Percentiles rank a stretch among this genome's conserved stretches.
Conservation (phyloP, 2,329 filamentous ascomycete genomes). For the Volutella citrinella region DNA sequence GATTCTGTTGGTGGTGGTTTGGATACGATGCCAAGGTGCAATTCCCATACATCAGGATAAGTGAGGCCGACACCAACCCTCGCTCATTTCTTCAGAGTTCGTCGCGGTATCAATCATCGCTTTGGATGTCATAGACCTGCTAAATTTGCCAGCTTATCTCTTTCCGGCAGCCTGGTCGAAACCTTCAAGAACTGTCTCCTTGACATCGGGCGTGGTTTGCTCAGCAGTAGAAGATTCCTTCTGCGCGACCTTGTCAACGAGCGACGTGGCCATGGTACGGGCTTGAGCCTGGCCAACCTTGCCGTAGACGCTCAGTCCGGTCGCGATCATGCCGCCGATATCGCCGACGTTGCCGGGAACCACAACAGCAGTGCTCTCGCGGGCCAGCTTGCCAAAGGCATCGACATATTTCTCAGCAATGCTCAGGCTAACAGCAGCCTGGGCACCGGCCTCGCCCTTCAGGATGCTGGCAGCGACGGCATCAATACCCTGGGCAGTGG, state of each 20-base stretch:
- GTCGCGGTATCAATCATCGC: no score
- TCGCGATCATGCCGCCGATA: constrained; percentile 94
- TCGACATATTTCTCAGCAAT: constrained; percentile 98
- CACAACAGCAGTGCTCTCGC: constrained; percentile 92
- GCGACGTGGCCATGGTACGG: constrained; percentile 58
- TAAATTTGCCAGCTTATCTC: no score
- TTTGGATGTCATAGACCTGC: no score
- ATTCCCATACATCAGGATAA: constrained; percentile 15
- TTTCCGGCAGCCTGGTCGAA: constrained; percentile 36
- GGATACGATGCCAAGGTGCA: constrained; percentile 7
- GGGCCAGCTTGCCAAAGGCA: constrained; percentile 86
- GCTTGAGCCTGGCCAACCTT: constrained; percentile 83
- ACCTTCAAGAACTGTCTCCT: constrained; percentile 39
- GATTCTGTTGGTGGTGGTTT: constrained; percentile 21
- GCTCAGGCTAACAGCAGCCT: constrained; percentile 78
- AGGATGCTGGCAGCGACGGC: constrained; percentile 75
- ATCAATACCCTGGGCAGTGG: constrained; percentile 85
- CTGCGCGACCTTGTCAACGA: constrained; percentile 33
- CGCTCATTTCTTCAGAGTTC: no score
- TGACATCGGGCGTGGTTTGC: constrained; percentile 26
- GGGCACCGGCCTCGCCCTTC: constrained; percentile 70
- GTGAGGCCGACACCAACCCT: no score
- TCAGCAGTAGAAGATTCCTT: constrained; percentile 13
- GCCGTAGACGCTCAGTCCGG: constrained; percentile 90
- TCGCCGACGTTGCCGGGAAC: constrained; percentile 97